Conservation (phyloP, 2,329 filamentous ascomycete genomes). For the Fusarium sp. region DNA sequence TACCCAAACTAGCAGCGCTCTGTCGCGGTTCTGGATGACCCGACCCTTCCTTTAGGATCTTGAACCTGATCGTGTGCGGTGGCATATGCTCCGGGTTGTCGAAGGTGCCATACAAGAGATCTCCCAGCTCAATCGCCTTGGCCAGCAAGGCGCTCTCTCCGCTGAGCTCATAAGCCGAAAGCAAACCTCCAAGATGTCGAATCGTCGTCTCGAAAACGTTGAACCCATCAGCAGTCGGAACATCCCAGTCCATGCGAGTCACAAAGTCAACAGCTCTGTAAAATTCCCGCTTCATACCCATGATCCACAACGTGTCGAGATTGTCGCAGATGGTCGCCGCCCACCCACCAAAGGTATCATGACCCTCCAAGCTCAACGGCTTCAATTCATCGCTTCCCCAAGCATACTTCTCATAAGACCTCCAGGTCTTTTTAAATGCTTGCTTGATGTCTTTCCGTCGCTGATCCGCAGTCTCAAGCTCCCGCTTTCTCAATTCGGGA, state of each 20-base stretch:
- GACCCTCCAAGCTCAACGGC: slow-evolving; percentile 58
- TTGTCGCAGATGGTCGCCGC: slow-evolving; percentile 69
- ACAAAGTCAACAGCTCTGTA: slow-evolving; percentile 66
- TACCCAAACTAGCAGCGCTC: slow-evolving; percentile 57
- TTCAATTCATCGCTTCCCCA: slow-evolving; percentile 70
- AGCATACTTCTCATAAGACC: slow-evolving; percentile 65
- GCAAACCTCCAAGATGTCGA: slow-evolving; percentile 71
- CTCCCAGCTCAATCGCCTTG: slow-evolving; percentile 69
- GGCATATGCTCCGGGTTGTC: slow-evolving; percentile 74
- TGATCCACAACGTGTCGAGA: slow-evolving; percentile 73
- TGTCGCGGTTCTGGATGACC: slow-evolving; percentile 45
- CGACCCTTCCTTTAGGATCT: slow-evolving; percentile 48
- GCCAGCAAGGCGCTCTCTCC: slow-evolving; percentile 61
- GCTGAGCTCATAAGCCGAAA: slow-evolving; percentile 75
- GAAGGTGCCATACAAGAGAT: slow-evolving; percentile 70
- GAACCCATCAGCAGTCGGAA: slow-evolving; percentile 54
- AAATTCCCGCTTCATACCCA: slow-evolving; percentile 71
- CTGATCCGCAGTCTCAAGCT: slow-evolving; percentile 5
- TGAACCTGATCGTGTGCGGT: slow-evolving; percentile 55
- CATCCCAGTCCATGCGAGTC: slow-evolving; percentile 57
- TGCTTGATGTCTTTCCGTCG: slow-evolving; percentile 53
- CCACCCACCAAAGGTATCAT: slow-evolving; percentile 69
- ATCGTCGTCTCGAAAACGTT: slow-evolving; percentile 76
- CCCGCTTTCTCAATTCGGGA: slow-evolving; percentile 19
- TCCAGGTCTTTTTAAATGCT: slow-evolving; percentile 64